Conservation (phyloP, 1,284 basidiomycete species). For the Takashimella tepidaria region DNA sequence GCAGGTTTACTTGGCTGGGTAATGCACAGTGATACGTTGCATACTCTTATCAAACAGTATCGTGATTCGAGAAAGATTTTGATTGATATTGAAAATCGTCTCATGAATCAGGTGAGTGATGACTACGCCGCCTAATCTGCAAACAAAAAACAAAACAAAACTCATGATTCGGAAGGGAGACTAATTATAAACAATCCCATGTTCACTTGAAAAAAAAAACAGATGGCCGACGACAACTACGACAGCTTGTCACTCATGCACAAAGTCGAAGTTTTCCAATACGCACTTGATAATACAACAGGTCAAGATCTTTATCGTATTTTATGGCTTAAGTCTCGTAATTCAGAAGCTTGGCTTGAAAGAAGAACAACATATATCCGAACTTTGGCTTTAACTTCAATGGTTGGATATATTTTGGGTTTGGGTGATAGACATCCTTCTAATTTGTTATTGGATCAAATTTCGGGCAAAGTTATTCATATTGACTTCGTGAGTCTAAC, state of each 20-base stretch:
- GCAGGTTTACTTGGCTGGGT: constrained; percentile 96
- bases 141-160: background rate
- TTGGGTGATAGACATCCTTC: constrained; percentile 98
- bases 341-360: constrained; percentile 98
- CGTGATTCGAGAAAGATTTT: constrained; percentile 92
- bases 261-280: constrained; percentile 99
- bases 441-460: constrained; percentile 87
- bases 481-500: constrained; percentile 74
- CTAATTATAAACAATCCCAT: background rate
- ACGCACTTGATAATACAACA: constrained; percentile 96
- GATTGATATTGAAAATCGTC: constrained; percentile 94
- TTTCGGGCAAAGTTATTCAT: constrained; percentile 91
- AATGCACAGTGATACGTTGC: constrained; percentile 94
- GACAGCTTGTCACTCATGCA: constrained; percentile 90
- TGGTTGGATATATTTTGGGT: constrained; percentile 96
- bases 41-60: constrained; percentile 94
- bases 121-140: no score
- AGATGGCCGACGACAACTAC: constrained; percentile 97
- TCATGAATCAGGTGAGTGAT: constrained; percentile 90
- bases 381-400: constrained; percentile 90
- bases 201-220: no score
- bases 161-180: background rate
- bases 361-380: constrained; percentile 94
- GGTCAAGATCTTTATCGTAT: constrained; percentile 99
- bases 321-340: constrained; percentile 90